Base-by-base conservation (phyloP, 2,329 filamentous ascomycete genomes). In the Hirsutella rhossiliensis region DNA sequence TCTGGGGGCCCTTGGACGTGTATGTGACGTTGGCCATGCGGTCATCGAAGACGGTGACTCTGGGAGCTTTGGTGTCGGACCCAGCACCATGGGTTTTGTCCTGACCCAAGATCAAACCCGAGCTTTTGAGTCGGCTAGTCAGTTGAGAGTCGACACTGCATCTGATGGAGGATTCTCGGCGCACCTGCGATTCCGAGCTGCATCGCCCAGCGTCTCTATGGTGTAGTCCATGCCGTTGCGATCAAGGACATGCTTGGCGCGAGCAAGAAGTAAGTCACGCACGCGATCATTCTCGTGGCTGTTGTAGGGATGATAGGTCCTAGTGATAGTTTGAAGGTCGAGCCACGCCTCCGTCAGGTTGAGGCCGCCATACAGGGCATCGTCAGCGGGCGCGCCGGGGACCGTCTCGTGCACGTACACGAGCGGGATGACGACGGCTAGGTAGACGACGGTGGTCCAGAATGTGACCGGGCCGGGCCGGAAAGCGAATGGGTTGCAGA, bases 281-380 rank as follows among this genome's bases (percentile, higher is more conserved):
- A 96, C 80, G 20, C 78, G 68, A 53, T 95, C 89, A 59, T 96
- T 97, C 47, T 77, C 72, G 47, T 73, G 81, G 52, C 84, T 89
- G 64, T 95, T 96, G 68, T 87, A 95, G 0, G 92, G 90, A 59
- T 95, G 92, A 58, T 84, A 92, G 1, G 73, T 71, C 50, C 72
- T 72, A 30, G 84, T 90, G 41, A 98, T 72, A 44, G 72, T 67
- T 48, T 87, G 78, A 29, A 98, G 71, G 58, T 97, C 89, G 12
- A 72, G 64, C 89, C 89, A 97, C 32, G 90, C 87, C 63, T 94
- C 80, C 3, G 82, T 83, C 43, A 97, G 66, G 56, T 95, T 87
- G 55, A 94, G 67, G 17, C 87, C 88, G 9, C 51, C 52, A 29
- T 54, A 67, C 57, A 74, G 6, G 65, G 65, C 11, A 64, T 52